phyloP scores from a whole-genome alignment of 2,329 filamentous ascomycete genomes.

The Cadophora sp. region DNA sequence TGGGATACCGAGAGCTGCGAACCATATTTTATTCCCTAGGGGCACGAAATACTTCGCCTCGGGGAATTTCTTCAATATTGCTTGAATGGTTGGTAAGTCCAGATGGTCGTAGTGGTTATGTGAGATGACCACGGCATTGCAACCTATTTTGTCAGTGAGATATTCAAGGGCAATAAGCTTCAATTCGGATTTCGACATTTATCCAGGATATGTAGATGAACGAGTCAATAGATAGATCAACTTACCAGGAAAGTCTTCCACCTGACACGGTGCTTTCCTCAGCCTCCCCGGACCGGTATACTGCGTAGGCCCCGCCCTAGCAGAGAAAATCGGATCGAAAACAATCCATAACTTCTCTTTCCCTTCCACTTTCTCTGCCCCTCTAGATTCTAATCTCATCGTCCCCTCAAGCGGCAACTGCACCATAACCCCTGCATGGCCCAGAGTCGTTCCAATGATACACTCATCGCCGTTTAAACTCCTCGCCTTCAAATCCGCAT shows the following conservation, averaged over 20 bases:
- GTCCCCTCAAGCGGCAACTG: constrained; percentile 32
- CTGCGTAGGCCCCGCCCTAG: constrained; percentile 35
- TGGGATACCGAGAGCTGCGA: constrained; percentile 68
- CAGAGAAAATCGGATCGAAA: constrained; percentile 37
- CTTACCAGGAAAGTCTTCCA: constrained; percentile 72
- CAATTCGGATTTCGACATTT: too few species aligned
- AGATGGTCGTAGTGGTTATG: constrained; percentile 95
- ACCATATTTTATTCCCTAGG: constrained; percentile 82
- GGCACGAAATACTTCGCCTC: constrained; percentile 90
- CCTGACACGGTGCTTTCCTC: constrained; percentile 75
- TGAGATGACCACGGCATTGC: constrained; percentile 76
- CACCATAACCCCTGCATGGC: constrained; percentile 33
- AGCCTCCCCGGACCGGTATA: constrained; percentile 70
- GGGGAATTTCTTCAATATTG: constrained; percentile 73
- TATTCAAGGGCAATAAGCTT: too few species aligned
- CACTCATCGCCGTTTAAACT: constrained; percentile 28
- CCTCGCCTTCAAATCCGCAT: constrained; percentile 22
- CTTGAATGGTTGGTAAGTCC: constrained; percentile 73
- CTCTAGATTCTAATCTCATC: background rate
- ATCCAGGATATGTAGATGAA: too few species aligned
- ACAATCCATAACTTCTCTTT: constrained; percentile 33
- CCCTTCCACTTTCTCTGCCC: background rate
- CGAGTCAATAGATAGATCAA: too few species aligned
- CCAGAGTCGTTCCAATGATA: constrained; percentile 34
- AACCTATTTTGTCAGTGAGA: constrained; percentile 36